Evolutionary conservation across 1,139 yeast species (phyloP).

Genomic region (Tardiomyces blankii): DNA sequence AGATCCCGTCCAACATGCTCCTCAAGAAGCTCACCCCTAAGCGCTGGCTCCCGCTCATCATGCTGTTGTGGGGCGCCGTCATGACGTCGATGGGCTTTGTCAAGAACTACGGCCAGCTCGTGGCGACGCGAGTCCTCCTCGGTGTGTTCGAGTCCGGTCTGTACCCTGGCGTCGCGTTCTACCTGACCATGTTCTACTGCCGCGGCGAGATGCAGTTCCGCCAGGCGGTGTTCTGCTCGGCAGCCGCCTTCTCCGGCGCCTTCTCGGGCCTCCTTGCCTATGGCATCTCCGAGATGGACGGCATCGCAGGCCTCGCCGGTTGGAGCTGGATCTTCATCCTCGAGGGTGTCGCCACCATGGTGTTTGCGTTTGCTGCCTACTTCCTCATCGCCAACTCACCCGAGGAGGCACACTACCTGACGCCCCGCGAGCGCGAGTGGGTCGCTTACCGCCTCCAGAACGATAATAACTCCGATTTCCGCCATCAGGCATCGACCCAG

Average conservation of each 20-base stretch:
- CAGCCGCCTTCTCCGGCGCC: conserved; percentile 26
- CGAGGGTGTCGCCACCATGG: conserved; percentile 48
- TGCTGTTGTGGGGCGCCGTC: conserved; percentile 44
- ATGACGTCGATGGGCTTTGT: conserved; percentile 51
- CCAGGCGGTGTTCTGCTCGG: conserved; percentile 45
- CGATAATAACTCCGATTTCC: conserved; percentile 12
- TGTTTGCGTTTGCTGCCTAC: conserved; percentile 24
- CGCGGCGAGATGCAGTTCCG: conserved; percentile 33
- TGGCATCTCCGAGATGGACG: conserved; percentile 36
- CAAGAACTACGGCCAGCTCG: conserved; percentile 40
- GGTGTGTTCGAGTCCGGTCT: conserved; percentile 54
- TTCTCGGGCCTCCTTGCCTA: conserved; percentile 25
- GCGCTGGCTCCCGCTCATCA: conserved; percentile 40
- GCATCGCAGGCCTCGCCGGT: conserved; percentile 44
- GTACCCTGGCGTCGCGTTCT: conserved; percentile 34
- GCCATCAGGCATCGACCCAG: neutral
- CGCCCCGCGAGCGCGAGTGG: conserved; percentile 35
- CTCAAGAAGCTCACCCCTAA: conserved; percentile 8
- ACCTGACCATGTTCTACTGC: conserved; percentile 24
- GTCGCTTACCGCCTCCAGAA: conserved; percentile 33
- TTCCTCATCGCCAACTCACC: conserved; percentile 43
- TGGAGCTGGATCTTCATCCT: too few relatives aligned
- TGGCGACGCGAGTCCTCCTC: conserved; percentile 44
- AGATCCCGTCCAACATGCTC: conserved; percentile 13
- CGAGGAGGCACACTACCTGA: conserved; percentile 36